Base-by-base conservation (phyloP, 306 rosid species). In the Notholithocarpus densiflorus region DNA sequence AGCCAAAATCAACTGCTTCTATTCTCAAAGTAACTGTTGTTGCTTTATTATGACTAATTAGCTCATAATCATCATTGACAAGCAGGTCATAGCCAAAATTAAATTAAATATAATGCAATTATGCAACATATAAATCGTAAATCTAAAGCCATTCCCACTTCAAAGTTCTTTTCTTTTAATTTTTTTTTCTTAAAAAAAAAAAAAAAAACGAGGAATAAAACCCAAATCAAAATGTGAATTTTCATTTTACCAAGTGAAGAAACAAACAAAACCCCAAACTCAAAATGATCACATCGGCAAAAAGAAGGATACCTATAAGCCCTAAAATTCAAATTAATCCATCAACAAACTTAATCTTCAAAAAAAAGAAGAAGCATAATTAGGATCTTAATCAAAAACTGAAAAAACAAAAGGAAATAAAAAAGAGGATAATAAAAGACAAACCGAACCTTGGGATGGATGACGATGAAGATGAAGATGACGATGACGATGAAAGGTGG, bases 121-220 rank as follows among this genome's bases (percentile, higher is more conserved):
- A 40, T 37, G 55, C 27, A 13, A 59, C 32, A 4, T 23, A 27
- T 53, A 40, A 43, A 24, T 20, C 53, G 32, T 40, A 75, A 37
- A 71, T 52, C 75, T n/a, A 71, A 71, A 71, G 72, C 72, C 29
- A 65, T 29, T 56, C 40, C 53, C 53, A 81, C 76, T 77, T 81
- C 79, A 65, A 43, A 61, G 77, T 43, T 54, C 57, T 0, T 40
- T 40, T 40, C 45, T 6, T 37, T 37, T 37, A 37, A 7, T n/a
- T 19, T 21, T 54, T 54, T n/a, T 56, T 57, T 31, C 5, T 14
- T 29, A 5, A 4, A 8, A 24, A 2, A 4, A 27, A 62, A 24
- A 24, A 13, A 31, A 5, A 18, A 6, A 31, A 17, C 1, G 2
- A 62, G 15, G 45, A 31, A 31, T 4, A 32, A 29, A 65, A 48